These are phyloP conservation scores for Tremellales sp. DNA, from an alignment of 1,284 basidiomycete species.

Conservation along the genomic window DNA sequence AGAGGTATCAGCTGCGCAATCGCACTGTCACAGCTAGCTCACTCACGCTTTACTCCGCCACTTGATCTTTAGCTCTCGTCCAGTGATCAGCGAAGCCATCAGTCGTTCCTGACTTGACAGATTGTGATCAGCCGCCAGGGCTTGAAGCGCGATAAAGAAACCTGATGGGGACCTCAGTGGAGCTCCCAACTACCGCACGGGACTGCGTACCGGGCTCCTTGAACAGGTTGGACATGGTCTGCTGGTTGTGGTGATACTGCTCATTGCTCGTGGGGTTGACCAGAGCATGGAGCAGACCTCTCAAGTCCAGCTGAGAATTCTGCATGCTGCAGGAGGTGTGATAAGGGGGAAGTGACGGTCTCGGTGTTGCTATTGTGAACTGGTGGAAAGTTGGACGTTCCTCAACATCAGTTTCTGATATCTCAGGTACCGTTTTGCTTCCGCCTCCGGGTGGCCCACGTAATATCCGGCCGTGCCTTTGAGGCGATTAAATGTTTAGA, in stretches of 20 bases:
- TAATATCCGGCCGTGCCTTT: too few species aligned
- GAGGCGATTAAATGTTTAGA: too few species aligned
- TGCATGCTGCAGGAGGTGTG: too few species aligned
- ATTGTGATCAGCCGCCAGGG: conserved; percentile 32
- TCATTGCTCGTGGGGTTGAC: conserved; percentile 35
- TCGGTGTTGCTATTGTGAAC: conserved; percentile 1
- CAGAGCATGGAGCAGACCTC: conserved; percentile 33
- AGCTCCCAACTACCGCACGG: not conserved
- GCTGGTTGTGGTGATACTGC: conserved; percentile 37
- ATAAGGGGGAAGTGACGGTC: too few species aligned
- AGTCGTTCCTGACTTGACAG: conserved; percentile 37
- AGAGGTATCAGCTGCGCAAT: not conserved
- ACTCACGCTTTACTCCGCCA: conserved; percentile 46
- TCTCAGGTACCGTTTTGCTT: too few species aligned
- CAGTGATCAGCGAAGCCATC: conserved; percentile 43
- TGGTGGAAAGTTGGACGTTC: conserved; percentile 1
- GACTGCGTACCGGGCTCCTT: conserved; percentile 35
- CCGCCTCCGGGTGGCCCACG: too few species aligned
- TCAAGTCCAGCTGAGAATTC: conserved; percentile 15
- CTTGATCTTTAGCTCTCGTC: conserved; percentile 45
- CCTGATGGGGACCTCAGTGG: conserved; percentile 20
- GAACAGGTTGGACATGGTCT: conserved; percentile 35
- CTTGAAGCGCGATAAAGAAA: conserved; percentile 43
- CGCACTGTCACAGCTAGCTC: too few species aligned
- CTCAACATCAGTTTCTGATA: too few species aligned